Percentiles rank a stretch among this genome's conserved stretches.
These are phyloP conservation scores for Letharia columbiana DNA, from an alignment of 495 filamentous ascomycete species.

Conservation along the genomic window DNA sequence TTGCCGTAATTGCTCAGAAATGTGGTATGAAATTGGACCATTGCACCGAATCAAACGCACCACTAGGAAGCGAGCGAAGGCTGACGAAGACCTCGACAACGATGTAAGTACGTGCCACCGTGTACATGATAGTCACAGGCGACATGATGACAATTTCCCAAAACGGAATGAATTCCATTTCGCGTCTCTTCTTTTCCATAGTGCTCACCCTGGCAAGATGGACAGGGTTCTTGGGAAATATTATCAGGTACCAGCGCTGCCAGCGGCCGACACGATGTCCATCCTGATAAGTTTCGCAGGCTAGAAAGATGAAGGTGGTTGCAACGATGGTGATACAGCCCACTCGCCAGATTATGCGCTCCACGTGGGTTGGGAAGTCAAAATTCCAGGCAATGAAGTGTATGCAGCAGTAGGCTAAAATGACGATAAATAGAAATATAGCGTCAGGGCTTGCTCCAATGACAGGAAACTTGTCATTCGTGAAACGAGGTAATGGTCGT, in stretches of 20 bases:
- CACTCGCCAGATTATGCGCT: conserved; percentile 32
- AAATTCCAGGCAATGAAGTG: conserved; percentile 38
- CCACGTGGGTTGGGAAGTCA: conserved; percentile 32
- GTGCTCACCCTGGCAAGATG: conserved; percentile 19
- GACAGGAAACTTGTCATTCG: conserved; percentile 27
- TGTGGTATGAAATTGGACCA: conserved; percentile 29
- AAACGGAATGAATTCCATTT: conserved; percentile 21
- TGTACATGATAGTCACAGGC: conserved; percentile 25
- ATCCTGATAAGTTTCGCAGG: conserved; percentile 25
- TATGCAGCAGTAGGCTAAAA: conserved; percentile 29
- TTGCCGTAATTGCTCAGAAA: conserved; percentile 17
- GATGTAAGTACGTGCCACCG: conserved; percentile 25
- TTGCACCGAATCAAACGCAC: conserved; percentile 25
- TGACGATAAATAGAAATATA: conserved; percentile 22
- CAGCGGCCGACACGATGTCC: conserved; percentile 26
- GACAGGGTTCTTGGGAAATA: conserved; percentile 20
- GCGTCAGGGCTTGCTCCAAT: conserved; percentile 23
- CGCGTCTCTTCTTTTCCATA: conserved; percentile 23
- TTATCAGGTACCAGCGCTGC: conserved; percentile 24
- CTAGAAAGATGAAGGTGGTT: conserved; percentile 25
- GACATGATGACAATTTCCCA: conserved; percentile 27
- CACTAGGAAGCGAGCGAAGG: conserved; percentile 25
- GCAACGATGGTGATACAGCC: conserved; percentile 24
- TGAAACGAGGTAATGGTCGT: conserved; percentile 25
- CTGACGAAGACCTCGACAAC: conserved; percentile 26